Evolutionary conservation across 345 rosid species (phyloP), one percentile per base, ranked within the genome.

Genomic region (Camelina hispida): DNA sequence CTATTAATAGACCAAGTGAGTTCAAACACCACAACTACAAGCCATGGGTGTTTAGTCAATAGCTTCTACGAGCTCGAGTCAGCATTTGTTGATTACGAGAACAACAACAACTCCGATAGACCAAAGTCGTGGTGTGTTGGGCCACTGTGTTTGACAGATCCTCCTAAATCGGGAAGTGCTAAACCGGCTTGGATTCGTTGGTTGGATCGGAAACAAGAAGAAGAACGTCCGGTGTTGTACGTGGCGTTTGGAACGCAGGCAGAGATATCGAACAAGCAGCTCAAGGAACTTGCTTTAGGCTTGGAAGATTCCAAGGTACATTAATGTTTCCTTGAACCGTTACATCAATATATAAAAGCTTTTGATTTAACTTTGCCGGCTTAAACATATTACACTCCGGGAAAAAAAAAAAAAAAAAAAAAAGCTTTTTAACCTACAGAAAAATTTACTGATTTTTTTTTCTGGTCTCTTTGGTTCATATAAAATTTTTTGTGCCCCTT

Each of bases 191-290:
- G 91, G 93, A 83, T 82, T 22, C 67, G 51, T 16, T 91, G 93
- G 96, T 85, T 91, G 51, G 91, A 93, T 79, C 51, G 48, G 57
- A 88, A 86, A 68, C 74, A 4, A 23, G 84, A 80, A 5, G 74
- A 81, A 20, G 88, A 85, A 6, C 62, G 77, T 18, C 52, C 89
- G 2, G 93, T 91, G 44, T 65, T 93, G 22, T 93, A 89, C 72
- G 92, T 85, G 1, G 97, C 97, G 1, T 91, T 91, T 62, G 98
- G 98, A 56, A 78, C 98, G 3, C 97, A 93, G 25, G 84, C 88
- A 1, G 92, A 88, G 69, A 76, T 89, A 17, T 80, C 90, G 12
- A 14, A 63, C 1, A 79, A 76, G 9, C 93, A 91, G 42, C 73
- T 91, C 23, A 75, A 58, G 42, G 91, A 93, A 68, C 74, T 89